Conservation (phyloP, 768 basidiomycete genomes). For the Pleurotus cornucopiae region DNA sequence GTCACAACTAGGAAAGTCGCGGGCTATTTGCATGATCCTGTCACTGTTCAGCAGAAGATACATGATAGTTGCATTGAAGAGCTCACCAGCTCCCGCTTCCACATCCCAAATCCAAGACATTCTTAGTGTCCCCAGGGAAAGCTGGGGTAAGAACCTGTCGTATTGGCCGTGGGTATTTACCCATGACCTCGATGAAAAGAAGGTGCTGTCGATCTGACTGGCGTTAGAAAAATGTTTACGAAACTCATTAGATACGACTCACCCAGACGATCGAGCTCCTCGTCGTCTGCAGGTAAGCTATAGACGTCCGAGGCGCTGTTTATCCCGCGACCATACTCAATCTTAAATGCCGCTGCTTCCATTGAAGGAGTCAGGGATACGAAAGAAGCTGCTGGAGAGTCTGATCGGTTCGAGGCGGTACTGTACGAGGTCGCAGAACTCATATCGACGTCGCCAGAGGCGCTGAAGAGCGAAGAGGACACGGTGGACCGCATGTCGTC, state of each 20-base stretch:
- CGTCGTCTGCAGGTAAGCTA: constrained; percentile 51
- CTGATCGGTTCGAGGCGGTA: constrained; percentile 7
- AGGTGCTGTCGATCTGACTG: constrained; percentile 59
- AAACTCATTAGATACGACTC: constrained; percentile 34
- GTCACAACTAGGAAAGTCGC: constrained; percentile 64
- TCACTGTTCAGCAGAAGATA: background rate
- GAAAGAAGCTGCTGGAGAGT: constrained; percentile 47
- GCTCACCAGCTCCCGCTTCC: constrained; percentile 74
- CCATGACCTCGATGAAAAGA: constrained; percentile 62
- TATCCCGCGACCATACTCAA: constrained; percentile 65
- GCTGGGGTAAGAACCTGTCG: constrained; percentile 57
- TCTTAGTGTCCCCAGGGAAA: constrained; percentile 52
- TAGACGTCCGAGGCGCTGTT: constrained; percentile 83
- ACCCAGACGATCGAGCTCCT: constrained; percentile 48
- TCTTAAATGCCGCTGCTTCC: constrained; percentile 51
- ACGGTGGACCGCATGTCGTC: constrained; percentile 15
- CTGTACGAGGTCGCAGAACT: constrained; percentile 29
- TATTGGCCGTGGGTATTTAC: constrained; percentile 62
- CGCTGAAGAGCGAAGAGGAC: constrained; percentile 32
- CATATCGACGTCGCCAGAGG: constrained; percentile 30
- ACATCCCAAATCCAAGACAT: constrained; percentile 72
- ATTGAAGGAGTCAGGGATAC: constrained; percentile 65
- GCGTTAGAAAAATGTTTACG: background rate
- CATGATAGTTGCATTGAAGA: constrained; percentile 6
- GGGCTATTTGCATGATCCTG: constrained; percentile 75